Conservation (phyloP, 345 rosid species). For the Corchorus capsularis region DNA sequence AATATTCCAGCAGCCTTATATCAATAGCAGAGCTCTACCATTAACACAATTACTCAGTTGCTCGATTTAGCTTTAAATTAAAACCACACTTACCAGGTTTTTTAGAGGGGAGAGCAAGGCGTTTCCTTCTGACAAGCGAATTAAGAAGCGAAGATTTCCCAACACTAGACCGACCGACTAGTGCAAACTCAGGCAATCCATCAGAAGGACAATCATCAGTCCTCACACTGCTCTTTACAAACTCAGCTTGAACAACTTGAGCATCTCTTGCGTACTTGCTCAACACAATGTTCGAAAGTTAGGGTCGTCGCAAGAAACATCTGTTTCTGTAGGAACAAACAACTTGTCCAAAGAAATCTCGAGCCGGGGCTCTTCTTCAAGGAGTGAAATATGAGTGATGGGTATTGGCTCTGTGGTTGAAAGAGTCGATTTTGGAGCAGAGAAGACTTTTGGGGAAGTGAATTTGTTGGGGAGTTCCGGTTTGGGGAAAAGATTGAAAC, state of each 20-base stretch:
- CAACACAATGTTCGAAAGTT: constrained; percentile 75
- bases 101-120: too few species aligned
- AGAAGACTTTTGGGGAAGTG: constrained; percentile 19
- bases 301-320: constrained; percentile 43
- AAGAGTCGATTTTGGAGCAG: constrained; percentile 43
- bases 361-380: constrained; percentile 33
- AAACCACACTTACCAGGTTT: too few species aligned
- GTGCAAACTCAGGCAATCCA: too few species aligned
- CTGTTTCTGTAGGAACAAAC: constrained; percentile 84
- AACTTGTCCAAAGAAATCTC: constrained; percentile 67
- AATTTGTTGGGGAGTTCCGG: constrained; percentile 28
- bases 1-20: neutral
- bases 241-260: constrained; percentile 61
- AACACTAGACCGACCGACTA: too few species aligned
- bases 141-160: too few species aligned
- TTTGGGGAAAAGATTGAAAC: constrained; percentile 33
- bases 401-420: constrained; percentile 58
- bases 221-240: too few species aligned
- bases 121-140: too few species aligned
- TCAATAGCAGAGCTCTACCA: too few species aligned
- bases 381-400: constrained; percentile 28
- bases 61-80: too few species aligned
- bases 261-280: constrained; percentile 89
- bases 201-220: too few species aligned
- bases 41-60: too few species aligned